Percentiles rank a stretch among this genome's conserved stretches.
Conservation (phyloP, 1,284 basidiomycete species). For the Mycosarcoma mackinlayi region DNA sequence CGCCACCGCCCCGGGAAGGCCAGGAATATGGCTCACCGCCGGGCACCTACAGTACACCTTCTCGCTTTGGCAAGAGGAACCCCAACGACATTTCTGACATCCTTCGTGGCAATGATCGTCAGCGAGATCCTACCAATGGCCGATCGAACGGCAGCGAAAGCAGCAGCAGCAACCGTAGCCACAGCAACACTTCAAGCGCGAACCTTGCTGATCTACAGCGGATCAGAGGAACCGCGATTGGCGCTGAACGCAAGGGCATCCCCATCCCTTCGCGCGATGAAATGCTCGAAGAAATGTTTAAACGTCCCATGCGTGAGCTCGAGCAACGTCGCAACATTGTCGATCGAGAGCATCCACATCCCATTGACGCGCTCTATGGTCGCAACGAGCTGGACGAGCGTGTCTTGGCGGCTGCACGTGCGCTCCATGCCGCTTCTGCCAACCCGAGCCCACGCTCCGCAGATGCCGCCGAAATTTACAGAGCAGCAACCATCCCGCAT, state of each 20-base stretch:
- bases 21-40: conserved; percentile 12
- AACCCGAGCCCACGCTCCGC: conserved; percentile 2
- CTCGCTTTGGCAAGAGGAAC: conserved; percentile 38
- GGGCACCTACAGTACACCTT: conserved; percentile 23
- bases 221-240: conserved; percentile 45
- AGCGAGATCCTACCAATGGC: conserved; percentile 11
- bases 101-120: conserved; percentile 30
- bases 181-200: neutral
- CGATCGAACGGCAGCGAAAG: conserved; percentile 6
- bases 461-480: conserved; percentile 16
- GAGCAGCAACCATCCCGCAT: conserved; percentile 21
- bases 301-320: conserved; percentile 40
- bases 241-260: conserved; percentile 39
- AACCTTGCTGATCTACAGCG: conserved; percentile 41
- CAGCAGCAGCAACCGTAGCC: conserved; percentile 1
- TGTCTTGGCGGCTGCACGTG: conserved; percentile 51
- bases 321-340: conserved; percentile 31
- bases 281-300: conserved; percentile 54
- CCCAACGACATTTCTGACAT: conserved; percentile 56
- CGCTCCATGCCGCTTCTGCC: conserved; percentile 30
- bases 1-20: conserved; percentile 48
- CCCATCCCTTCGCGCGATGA: conserved; percentile 48
- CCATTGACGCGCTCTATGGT: conserved; percentile 55
- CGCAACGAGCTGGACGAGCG: conserved; percentile 61
- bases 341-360: conserved; percentile 56